These are phyloP conservation scores for Dioscorea dumetorum DNA, from an alignment of 106 monocot genomes.

Conservation along the genomic window DNA sequence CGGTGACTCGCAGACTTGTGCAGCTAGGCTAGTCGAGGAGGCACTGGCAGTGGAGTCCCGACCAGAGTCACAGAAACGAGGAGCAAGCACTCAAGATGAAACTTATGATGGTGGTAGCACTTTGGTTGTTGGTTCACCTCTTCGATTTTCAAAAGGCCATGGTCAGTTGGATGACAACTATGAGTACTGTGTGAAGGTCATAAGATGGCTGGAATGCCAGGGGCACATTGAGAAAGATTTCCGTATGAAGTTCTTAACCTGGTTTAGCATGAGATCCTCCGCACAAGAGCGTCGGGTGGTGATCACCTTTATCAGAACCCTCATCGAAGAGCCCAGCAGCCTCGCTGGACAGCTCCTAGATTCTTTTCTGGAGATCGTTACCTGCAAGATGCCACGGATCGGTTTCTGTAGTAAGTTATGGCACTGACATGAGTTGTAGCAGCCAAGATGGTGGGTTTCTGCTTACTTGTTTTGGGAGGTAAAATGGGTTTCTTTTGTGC, in stretches of 20 bases:
- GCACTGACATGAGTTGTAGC: conserved; percentile 34
- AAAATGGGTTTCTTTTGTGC: no score
- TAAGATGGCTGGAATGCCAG: conserved; percentile 80
- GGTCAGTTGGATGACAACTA: conserved; percentile 78
- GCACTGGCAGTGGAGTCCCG: conserved; percentile 59
- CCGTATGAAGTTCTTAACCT: conserved; percentile 90
- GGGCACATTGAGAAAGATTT: conserved; percentile 82
- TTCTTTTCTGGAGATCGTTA: conserved; percentile 69
- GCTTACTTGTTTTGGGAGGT: no score
- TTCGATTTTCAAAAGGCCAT: conserved; percentile 20
- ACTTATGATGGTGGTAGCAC: conserved; percentile 61
- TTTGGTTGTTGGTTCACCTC: conserved; percentile 39
- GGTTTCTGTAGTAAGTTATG: conserved; percentile 85
- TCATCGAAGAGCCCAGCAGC: conserved; percentile 74
- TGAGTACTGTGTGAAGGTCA: conserved; percentile 83
- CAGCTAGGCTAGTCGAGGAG: conserved; percentile 23
- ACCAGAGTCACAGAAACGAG: conserved; percentile 28
- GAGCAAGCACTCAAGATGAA: conserved; percentile 20
- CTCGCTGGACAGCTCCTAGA: conserved; percentile 84
- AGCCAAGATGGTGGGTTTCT: neutral
- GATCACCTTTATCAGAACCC: conserved; percentile 70
- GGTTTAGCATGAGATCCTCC: conserved; percentile 85
- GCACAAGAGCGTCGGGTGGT: conserved; percentile 91
- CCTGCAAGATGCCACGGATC: conserved; percentile 53
- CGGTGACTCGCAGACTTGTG: conserved; percentile 61